Evolutionary conservation across 1,284 basidiomycete genomes (phyloP), one percentile per base, ranked within the genome.

Genomic region (Lentinus polychrous): DNA sequence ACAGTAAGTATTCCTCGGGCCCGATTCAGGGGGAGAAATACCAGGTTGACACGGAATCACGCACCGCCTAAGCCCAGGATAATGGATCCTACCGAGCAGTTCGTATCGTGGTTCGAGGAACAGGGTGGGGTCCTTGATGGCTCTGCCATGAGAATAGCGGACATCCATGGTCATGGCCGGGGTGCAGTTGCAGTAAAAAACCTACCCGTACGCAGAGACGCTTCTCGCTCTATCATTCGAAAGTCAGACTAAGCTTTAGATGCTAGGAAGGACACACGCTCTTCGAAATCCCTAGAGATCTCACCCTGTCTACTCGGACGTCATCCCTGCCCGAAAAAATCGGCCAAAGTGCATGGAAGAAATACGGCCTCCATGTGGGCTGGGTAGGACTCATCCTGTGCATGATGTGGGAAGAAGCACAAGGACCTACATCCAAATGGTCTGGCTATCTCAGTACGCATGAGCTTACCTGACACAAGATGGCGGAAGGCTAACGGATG

Each of bases 331-430:
- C 81, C 0, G 52, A 63, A 10, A 70, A 75, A 2, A 70, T 93
- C 45, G 81, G 82, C 10, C 50, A 64, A 2, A 68, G 71, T 4
- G 74, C 75, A 34, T 94, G 91, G 91, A 77, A 66, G 59, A 66
- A 62, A 43, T 64, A 70, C 50, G 63, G 67, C 18, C 65, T 94
- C 48, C 73, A 84, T 45, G 69, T 76, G 46, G 90, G 92, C 1
- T 98, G 94, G 94, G 71, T 78, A 1, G 87, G 88, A 1, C 71
- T 98, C 36, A 97, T 98, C 50, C 71, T 97, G 18, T 90, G 86
- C 55, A 88, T 98, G 84, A 92, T 98, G 88, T 97, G 89, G 86
- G 95, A 97, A 66, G 79, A 80, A 45, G 75, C 81, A 2, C 70
- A 68, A 49, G 80, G 78, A 0, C 37, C 62, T 6, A 59, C 70